Evolutionary conservation across 2,329 filamentous ascomycete species (phyloP), one percentile per base, ranked within the genome.

Genomic region (Podosphaera fusca): DNA sequence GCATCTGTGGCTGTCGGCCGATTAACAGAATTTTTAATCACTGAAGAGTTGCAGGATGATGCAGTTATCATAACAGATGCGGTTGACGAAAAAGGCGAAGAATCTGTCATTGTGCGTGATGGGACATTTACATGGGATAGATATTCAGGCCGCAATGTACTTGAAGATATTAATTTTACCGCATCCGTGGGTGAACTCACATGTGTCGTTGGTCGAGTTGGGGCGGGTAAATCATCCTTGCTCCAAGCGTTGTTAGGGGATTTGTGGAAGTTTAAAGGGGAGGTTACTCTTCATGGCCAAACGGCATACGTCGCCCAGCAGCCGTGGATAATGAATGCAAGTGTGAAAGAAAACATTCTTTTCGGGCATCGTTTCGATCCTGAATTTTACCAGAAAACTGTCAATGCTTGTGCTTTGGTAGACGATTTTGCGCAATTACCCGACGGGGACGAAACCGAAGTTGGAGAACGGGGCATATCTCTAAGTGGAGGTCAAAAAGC

Each of bases 271-370:
- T 75, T 84, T 55, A 81, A 85, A 59, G 92, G 92, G 53, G 77
- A 85, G 60, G 90, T 95, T 3, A 75, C 85, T 57, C 76, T 98
- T 8, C 82, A 85, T 63, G 94, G 92, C 52, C 80, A 77, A 34
- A 79, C 87, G 46, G 92, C 92, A 1, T 98, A 96, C 68, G 92
- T 94, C 58, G 86, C 88, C 14, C 94, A 98, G 69, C 82, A 86
- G 65, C 75, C 88, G 29, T 98, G 94, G 92, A 85, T 98, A 56
- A 90, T 96, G 82, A 98, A 98, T 67, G 92, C 92, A 7, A 94
- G 86, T 35, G 89, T 98, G 58, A 87, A 88, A 64, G 92, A 98
- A 67, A 98, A 98, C 67, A 95, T 98, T 63, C 76, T 95, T 3
- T 98, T 98, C 66, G 92, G 92, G 1, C 88, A 98, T 70, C 82